Conservation (phyloP, 306 rosid species). For the Cyamopsis tetragonoloba region DNA sequence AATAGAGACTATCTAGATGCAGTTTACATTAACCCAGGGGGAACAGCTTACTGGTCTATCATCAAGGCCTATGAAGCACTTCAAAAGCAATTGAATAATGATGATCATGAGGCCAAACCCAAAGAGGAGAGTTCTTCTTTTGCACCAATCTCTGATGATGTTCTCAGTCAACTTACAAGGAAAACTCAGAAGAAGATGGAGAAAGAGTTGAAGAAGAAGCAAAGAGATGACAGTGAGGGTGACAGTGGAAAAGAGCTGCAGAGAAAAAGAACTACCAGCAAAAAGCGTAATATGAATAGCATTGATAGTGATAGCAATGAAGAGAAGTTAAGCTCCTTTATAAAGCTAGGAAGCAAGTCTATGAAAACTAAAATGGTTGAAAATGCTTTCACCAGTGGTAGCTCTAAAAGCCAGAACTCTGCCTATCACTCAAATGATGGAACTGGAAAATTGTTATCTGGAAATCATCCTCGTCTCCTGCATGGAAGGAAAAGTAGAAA, state of each 20-base stretch:
- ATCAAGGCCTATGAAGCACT: slow-evolving; percentile 89
- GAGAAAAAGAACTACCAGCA: slow-evolving; percentile 34
- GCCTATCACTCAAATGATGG: slow-evolving; percentile 33
- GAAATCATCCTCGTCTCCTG: slow-evolving; percentile 41
- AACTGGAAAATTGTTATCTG: slow-evolving; percentile 36
- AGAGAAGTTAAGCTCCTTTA: slow-evolving; percentile 71
- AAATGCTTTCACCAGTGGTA: slow-evolving; percentile 38
- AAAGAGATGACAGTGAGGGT: slow-evolving; percentile 44
- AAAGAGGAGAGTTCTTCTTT: slow-evolving; percentile 43
- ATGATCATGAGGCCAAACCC: slow-evolving; percentile 45
- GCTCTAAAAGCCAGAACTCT: slow-evolving; percentile 46
- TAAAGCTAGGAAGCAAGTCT: slow-evolving; percentile 72
- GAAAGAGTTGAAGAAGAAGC: slow-evolving; percentile 60
- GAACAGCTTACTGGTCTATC: slow-evolving; percentile 95
- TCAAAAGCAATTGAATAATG: slow-evolving; percentile 72
- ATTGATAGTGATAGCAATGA: slow-evolving; percentile 62
- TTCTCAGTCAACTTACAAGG: slow-evolving; percentile 80
- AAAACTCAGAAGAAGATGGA: slow-evolving; percentile 84
- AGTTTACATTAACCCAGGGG: slow-evolving; percentile 74
- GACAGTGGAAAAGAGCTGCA: slow-evolving; percentile 43
- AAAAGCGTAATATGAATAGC: slow-evolving; percentile 48
- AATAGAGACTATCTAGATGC: slow-evolving; percentile 90
- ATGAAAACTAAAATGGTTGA: slow-evolving; percentile 54
- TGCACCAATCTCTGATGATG: slow-evolving; percentile 62
- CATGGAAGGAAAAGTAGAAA: slow-evolving; percentile 74